Percentiles rank a stretch among this genome's conserved stretches.
phyloP scores from a whole-genome alignment of 441 rosid genomes.

The Pelargonium myrrhifolium region DNA sequence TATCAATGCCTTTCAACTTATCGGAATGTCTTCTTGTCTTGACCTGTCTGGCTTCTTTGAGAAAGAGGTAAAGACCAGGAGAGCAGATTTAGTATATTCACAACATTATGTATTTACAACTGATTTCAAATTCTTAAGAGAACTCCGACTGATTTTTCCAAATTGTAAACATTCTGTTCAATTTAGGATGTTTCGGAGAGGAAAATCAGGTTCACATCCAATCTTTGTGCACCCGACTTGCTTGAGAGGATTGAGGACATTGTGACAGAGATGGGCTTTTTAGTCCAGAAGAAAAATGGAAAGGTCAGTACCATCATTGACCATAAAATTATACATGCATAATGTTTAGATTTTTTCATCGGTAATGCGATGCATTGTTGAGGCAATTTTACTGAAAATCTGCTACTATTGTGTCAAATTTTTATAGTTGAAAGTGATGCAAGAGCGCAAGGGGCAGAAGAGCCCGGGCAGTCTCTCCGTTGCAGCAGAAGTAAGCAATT shows the following conservation, averaged over 20 bases:
- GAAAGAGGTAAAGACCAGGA: conserved; percentile 53
- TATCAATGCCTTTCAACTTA: conserved; percentile 86
- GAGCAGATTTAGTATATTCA: background rate
- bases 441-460: conserved; percentile 48
- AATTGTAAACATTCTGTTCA: background rate
- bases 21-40: conserved; percentile 94
- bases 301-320: conserved; percentile 39
- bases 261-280: conserved; percentile 78
- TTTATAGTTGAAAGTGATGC: conserved; percentile 62
- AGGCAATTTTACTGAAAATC: background rate
- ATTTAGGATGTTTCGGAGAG: conserved; percentile 78
- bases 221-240: conserved; percentile 62
- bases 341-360: background rate
- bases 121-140: background rate
- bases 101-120: background rate
- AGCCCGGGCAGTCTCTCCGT: conserved; percentile 56
- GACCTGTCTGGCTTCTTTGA: conserved; percentile 98
- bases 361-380: background rate
- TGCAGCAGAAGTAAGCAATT: conserved; percentile 65
- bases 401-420: background rate
- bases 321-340: background rate
- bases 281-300: conserved; percentile 75
- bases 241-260: conserved; percentile 62
- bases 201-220: conserved; percentile 88
- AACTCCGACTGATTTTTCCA: background rate